Evolutionary conservation across 2,329 filamentous ascomycete species (phyloP).

Genomic region (Aureobasidium melanogenum): DNA sequence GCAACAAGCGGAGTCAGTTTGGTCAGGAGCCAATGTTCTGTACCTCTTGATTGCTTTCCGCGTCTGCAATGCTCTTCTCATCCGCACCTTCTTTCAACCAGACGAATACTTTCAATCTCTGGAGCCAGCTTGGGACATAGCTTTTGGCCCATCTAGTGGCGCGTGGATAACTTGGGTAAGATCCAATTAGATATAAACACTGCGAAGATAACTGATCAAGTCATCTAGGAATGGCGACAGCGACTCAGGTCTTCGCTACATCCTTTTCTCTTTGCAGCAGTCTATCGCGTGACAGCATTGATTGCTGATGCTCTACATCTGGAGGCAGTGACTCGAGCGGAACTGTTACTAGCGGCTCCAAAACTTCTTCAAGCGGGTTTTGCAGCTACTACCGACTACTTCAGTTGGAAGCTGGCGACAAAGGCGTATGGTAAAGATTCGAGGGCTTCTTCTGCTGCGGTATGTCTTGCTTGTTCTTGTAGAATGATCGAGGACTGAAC

Average conservation of each 20-base stretch:
- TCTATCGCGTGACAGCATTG: slow-evolving; percentile 57
- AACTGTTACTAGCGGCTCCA: slow-evolving; percentile 63
- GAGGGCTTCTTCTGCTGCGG: slow-evolving; percentile 58
- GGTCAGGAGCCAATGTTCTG: slow-evolving; percentile 15
- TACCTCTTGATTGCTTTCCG: slow-evolving; percentile 55
- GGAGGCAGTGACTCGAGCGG: slow-evolving; percentile 49
- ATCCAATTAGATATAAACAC: background rate
- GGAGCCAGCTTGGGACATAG: slow-evolving; percentile 85
- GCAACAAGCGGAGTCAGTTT: background rate
- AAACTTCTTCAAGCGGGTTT: slow-evolving; percentile 68
- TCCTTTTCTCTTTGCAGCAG: slow-evolving; percentile 71
- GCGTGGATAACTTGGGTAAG: slow-evolving; percentile 94
- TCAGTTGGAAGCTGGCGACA: slow-evolving; percentile 73
- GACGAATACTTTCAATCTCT: slow-evolving; percentile 96
- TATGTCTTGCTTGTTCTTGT: slow-evolving; percentile 36
- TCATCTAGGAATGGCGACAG: slow-evolving; percentile 75
- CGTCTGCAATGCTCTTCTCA: slow-evolving; percentile 66
- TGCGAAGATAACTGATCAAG: background rate
- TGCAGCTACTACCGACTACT: slow-evolving; percentile 73
- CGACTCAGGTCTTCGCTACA: slow-evolving; percentile 85
- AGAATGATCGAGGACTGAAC: background rate
- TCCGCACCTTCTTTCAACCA: slow-evolving; percentile 92
- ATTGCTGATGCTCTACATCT: slow-evolving; percentile 48
- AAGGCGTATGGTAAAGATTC: slow-evolving; percentile 61
- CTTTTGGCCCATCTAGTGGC: slow-evolving; percentile 66